Evolutionary conservation across 2,329 filamentous ascomycete genomes (phyloP).

Genomic region (Ceratocystis colombiana): DNA sequence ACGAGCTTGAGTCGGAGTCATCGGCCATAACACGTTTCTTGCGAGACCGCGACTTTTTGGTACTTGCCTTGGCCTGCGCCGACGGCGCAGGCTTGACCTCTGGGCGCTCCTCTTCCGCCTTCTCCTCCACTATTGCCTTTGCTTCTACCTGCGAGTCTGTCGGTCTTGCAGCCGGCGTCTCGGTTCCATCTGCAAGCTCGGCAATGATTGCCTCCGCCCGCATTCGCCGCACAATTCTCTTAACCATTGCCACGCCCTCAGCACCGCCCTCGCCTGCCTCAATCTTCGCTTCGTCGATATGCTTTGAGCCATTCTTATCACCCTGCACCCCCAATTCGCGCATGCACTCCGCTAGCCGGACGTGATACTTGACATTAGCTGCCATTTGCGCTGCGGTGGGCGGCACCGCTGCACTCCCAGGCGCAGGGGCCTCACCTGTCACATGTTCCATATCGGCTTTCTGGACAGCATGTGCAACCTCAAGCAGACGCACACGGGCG

Average conservation of each 20-base stretch:
- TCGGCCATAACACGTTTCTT: conserved; percentile 27
- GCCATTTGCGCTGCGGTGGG: conserved; percentile 26
- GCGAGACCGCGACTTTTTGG: conserved; percentile 33
- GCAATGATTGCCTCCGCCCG: conserved; percentile 49
- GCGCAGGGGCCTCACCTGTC: conserved; percentile 35
- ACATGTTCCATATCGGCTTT: conserved; percentile 46
- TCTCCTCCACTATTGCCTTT: conserved; percentile 14
- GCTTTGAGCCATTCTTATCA: conserved; percentile 34
- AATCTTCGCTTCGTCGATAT: conserved; percentile 45
- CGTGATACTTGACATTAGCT: conserved; percentile 41
- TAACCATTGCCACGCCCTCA: conserved; percentile 36
- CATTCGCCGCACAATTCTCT: conserved; percentile 52
- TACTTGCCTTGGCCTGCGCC: conserved; percentile 29
- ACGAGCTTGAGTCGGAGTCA: conserved; percentile 31
- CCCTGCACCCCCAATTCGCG: conserved; percentile 34
- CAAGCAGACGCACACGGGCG: conserved; percentile 56
- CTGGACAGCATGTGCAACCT: conserved; percentile 54
- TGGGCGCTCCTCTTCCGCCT: conserved; percentile 25
- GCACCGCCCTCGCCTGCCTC: conserved; percentile 35
- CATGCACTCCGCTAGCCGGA: conserved; percentile 47
- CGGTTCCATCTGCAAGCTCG: conserved; percentile 36
- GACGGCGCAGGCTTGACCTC: conserved; percentile 19
- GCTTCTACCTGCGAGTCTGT: conserved; percentile 20
- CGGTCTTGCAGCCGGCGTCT: conserved; percentile 11
- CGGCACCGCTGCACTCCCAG: conserved; percentile 9